These are phyloP conservation scores for Coniosporium tulheliwenetii DNA, from an alignment of 2,329 filamentous ascomycete species.

Conservation along the genomic window DNA sequence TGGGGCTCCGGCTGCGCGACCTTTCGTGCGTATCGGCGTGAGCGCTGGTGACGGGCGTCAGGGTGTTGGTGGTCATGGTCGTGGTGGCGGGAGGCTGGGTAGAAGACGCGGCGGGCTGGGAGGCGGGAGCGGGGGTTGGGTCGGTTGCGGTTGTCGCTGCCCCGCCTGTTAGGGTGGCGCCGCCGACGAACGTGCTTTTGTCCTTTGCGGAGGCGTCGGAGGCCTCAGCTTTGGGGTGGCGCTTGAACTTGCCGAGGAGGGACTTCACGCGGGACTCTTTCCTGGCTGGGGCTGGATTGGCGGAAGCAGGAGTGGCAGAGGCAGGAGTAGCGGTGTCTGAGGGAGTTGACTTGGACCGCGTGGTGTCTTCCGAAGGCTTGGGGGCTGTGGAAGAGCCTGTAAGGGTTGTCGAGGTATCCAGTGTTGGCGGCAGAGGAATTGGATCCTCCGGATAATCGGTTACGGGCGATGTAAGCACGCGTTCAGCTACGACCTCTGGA, in stretches of 20 bases:
- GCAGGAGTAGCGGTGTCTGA: neutral
- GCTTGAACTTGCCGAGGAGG: constrained; percentile 21
- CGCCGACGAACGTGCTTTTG: constrained; percentile 31
- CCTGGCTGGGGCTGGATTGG: neutral
- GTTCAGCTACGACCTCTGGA: neutral
- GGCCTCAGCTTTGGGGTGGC: constrained; percentile 16
- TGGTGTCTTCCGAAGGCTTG: neutral
- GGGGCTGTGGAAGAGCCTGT: neutral
- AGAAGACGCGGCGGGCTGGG: no score
- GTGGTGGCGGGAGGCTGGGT: neutral
- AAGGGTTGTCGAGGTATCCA: neutral
- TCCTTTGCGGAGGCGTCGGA: constrained; percentile 10
- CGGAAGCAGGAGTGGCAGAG: neutral
- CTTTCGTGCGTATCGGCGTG: constrained; percentile 9
- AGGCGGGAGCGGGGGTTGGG: no score
- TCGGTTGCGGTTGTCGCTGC: neutral
- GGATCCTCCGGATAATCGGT: neutral
- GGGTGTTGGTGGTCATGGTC: constrained; percentile 6
- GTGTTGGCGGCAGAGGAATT: neutral
- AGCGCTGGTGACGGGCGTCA: constrained; percentile 29
- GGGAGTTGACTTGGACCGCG: no score
- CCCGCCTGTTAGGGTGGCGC: constrained; percentile 29
- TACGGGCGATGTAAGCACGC: neutral
- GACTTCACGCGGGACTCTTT: constrained; percentile 15
- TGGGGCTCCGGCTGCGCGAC: constrained; percentile 3